Evolutionary conservation across 1,139 yeast species (phyloP).

Genomic region (Pichia sp.): DNA sequence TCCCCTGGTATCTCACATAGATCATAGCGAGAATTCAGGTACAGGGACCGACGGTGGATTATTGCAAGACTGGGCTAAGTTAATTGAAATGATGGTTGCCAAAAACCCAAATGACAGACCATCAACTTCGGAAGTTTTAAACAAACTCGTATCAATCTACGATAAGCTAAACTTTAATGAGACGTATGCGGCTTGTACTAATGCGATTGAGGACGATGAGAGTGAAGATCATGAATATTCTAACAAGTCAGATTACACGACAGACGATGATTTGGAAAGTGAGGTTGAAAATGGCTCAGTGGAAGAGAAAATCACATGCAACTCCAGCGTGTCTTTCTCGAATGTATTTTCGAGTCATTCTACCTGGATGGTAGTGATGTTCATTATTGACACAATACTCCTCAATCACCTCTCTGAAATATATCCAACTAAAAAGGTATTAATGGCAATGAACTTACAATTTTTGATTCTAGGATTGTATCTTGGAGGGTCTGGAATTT

Average conservation of each 20-base stretch:
- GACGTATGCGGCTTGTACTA: not conserved
- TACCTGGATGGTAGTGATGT: constrained; percentile 1
- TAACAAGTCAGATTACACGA: not conserved
- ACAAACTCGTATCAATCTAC: constrained; percentile 25
- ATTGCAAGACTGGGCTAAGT: constrained; percentile 36
- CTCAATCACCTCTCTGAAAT: not conserved
- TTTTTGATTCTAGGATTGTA: constrained; percentile 7
- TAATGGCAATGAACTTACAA: constrained; percentile 3
- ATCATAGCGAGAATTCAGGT: not conserved
- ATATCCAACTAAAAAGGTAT: not conserved
- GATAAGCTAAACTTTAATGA: constrained; percentile 12
- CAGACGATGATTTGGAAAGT: not conserved
- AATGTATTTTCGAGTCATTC: not conserved
- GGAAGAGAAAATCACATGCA: not conserved
- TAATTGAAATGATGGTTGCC: constrained; percentile 30
- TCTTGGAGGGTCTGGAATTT: not conserved
- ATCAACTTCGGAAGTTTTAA: constrained; percentile 38
- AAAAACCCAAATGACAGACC: constrained; percentile 40
- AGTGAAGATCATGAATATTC: not conserved
- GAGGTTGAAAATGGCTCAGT: not conserved
- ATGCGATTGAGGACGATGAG: not conserved
- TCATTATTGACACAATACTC: not conserved
- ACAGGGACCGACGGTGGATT: constrained; percentile 24
- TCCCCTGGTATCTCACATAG: not conserved
- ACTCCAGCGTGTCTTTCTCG: not conserved